Evolutionary conservation across 306 rosid species (phyloP), one percentile per base, ranked within the genome.

Genomic region (Prunus persica): DNA sequence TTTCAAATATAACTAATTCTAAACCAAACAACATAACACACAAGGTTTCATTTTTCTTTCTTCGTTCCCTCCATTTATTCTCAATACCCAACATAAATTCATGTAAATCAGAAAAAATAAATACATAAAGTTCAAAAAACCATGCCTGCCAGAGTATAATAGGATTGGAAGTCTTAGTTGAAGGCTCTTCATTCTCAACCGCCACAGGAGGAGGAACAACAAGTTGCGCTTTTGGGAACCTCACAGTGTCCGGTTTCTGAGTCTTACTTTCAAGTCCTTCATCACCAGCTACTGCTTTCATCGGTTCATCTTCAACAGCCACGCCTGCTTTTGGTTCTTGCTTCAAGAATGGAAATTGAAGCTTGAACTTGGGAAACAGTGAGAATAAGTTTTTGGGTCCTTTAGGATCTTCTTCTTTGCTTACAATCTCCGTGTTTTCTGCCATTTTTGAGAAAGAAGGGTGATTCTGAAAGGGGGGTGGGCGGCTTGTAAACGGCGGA

Each of bases 91-190:
- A 22, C 14, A 15, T 13, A 38, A 38, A 38, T 30, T 51, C 41
- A 64, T 50, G 3, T 25, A 8, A 20, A 32, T 11, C 12, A 30
- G 30, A 22, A 28, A 24, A 43, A 27, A 16, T 11, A 11, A 2
- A 11, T 38, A 43, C 7, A 49, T 8, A 22, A 3, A 71, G 11
- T 20, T 1, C 10, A 52, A 54, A 27, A 46, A 14, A 3, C 11
- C 32, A 49, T 82, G 88, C 98, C 99, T 95, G 99, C 91, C 93
- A 95, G 45, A 89, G 58, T 2, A 92, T 69, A n/a, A 85, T 14
- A 19, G 99, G 97, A 80, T 90, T 87, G 71, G 97, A 84, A 79
- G 97, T 88, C 83, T 81, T 90, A 1, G 41, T 41, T 24, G 67
- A 18, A 57, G 92, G 14, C 47, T 71, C 82, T 3, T 92, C 91